These are phyloP conservation scores for Podaxis sp. DNA, from an alignment of 768 basidiomycete genomes.

Conservation along the genomic window DNA sequence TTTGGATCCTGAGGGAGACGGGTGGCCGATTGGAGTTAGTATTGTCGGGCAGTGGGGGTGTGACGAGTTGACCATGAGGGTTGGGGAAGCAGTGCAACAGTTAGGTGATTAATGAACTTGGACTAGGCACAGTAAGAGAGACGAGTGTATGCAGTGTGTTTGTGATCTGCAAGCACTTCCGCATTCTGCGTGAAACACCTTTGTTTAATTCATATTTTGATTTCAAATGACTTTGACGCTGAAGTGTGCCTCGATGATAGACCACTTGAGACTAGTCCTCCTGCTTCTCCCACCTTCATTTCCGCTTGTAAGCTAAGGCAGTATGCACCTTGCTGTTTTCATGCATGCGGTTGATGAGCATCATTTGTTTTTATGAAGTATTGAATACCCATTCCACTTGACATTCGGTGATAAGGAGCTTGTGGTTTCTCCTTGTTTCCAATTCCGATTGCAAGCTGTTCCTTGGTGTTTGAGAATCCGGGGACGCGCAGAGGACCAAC, in stretches of 20 bases:
- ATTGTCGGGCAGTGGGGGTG: conserved; percentile 88
- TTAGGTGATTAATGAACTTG: background rate
- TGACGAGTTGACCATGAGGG: conserved; percentile 56
- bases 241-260: background rate
- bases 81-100: conserved; percentile 40
- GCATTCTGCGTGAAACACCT: background rate
- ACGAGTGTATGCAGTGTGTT: background rate
- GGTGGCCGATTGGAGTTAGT: conserved; percentile 85
- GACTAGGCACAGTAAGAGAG: background rate
- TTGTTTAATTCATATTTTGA: background rate
- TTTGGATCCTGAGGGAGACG: conserved; percentile 43
- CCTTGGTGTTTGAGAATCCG: background rate
- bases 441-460: background rate
- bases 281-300: background rate
- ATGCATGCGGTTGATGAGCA: background rate
- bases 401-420: background rate
- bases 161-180: too few relatives aligned
- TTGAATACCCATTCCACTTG: background rate
- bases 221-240: background rate
- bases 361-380: background rate
- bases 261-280: background rate
- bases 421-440: background rate
- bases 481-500: too few relatives aligned
- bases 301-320: background rate
- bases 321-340: background rate